phyloP scores from a whole-genome alignment of 768 basidiomycete species.

The Collybia nuda region DNA sequence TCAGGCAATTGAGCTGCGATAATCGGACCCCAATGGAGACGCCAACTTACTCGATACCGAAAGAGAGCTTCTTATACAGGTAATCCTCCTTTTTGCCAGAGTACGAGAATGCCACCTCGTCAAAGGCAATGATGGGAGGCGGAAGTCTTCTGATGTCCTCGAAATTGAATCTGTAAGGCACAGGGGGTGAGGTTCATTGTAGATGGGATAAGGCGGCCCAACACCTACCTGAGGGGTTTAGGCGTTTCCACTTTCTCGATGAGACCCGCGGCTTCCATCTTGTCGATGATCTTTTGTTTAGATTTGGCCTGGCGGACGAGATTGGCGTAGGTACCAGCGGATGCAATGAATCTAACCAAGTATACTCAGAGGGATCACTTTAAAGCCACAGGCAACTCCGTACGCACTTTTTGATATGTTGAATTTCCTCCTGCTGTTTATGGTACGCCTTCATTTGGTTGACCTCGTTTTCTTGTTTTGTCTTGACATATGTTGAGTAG shows the following conservation, averaged over 20 bases:
- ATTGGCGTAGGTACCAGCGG: constrained; percentile 99
- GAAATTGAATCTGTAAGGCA: constrained; percentile 73
- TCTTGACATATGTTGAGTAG: constrained; percentile 96
- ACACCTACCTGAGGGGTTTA: constrained; percentile 54
- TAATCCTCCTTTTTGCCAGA: constrained; percentile 87
- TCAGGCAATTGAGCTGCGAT: constrained; percentile 47
- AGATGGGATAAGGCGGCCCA: constrained; percentile 1
- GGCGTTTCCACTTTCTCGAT: constrained; percentile 85
- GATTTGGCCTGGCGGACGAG: constrained; percentile 98
- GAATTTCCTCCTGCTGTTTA: constrained; percentile 98
- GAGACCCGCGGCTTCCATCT: constrained; percentile 99
- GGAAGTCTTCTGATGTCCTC: constrained; percentile 93
- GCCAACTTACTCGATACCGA: constrained; percentile 86
- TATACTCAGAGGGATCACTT: background rate
- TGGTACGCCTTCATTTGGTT: constrained; percentile 99
- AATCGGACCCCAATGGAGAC: background rate
- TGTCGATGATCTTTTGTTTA: constrained; percentile 99
- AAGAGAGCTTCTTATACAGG: constrained; percentile 86
- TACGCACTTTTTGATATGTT: constrained; percentile 93
- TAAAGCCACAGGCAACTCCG: background rate
- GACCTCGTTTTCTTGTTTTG: constrained; percentile 95
- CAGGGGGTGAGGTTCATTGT: background rate
- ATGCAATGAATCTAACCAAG: constrained; percentile 83
- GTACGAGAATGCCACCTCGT: constrained; percentile 93
- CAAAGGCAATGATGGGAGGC: constrained; percentile 96